Evolutionary conservation across 495 filamentous ascomycete species (phyloP), one percentile per base, ranked within the genome.

Genomic region (Trypethelium eluteriae): DNA sequence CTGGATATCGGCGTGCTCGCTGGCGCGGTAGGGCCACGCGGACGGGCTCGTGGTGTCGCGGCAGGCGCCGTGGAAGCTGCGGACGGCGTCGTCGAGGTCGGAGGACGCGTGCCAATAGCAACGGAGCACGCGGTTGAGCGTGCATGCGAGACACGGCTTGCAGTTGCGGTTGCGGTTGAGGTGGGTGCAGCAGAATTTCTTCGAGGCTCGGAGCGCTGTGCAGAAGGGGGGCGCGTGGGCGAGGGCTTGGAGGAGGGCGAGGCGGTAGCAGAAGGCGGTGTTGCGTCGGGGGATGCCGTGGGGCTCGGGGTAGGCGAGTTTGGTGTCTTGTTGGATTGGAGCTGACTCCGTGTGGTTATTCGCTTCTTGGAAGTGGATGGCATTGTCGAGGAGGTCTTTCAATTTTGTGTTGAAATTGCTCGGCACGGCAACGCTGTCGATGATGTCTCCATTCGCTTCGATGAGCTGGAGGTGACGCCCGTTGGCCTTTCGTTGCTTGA

Each of bases 151-250:
- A 14, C 25, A 25, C 25, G 25, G 25, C 25, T 25, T 25, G 25
- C 53, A 59, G 34, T 59, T 59, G 25, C 7, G 6, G 18, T 18
- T 7, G 11, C 18, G 4, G 6, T 34, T 34, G 3, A 25, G 25
- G 25, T 59, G 3, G 25, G 9, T 5, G 0, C 25, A 2, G 32
- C 53, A 59, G 32, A 10, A 36, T 5, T 34, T 35, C 32, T 36
- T 34, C 25, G 53, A 59, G 53, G 53, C 32, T 32, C 53, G 32
- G 25, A 69, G 67, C 38, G 59, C 64, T 6, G 49, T 39, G 41
- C 38, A 69, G 53, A 69, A 65, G 14, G 44, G n/a, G 2, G 67
- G 67, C 38, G 38, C n/a, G 39, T 66, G 64, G 38, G 39, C 14
- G 39, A 66, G 47, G 49, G 47, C 50, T 59, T 66, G 64, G 25